phyloP scores from a whole-genome alignment of 1,284 basidiomycete genomes.

The Peniophora sp. region DNA sequence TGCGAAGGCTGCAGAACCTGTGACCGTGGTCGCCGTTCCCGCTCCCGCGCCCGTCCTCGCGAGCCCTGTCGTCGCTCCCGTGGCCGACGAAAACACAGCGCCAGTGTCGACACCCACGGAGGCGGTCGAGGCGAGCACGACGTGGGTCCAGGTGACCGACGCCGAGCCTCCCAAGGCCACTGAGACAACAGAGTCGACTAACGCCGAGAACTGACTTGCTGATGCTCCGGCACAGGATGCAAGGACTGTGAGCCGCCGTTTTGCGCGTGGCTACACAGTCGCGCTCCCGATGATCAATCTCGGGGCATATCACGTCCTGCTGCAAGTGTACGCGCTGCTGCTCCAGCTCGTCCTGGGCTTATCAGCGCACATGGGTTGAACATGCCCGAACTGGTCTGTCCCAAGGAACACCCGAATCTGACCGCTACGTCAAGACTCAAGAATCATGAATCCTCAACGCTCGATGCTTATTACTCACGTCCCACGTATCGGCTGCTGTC shows the following conservation, averaged over 20 bases:
- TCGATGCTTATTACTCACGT: no score
- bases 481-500: no score
- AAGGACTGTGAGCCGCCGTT: constrained; percentile 21
- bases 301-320: constrained; percentile 39
- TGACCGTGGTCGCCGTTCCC: constrained; percentile 9
- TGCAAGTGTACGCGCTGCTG: constrained; percentile 43
- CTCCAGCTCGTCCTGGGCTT: not conserved
- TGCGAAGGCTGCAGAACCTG: constrained; percentile 36
- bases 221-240: constrained; percentile 17
- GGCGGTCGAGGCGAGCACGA: constrained; percentile 16
- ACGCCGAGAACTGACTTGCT: constrained; percentile 9
- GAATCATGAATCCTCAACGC: no score
- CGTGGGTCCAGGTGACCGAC: constrained; percentile 22
- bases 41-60: constrained; percentile 1
- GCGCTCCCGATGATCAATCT: constrained; percentile 26
- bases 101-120: constrained; percentile 12
- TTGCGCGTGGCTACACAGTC: constrained; percentile 29
- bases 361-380: no score
- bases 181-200: constrained; percentile 15
- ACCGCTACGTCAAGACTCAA: no score
- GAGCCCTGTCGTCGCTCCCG: not conserved
- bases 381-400: no score
- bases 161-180: not conserved
- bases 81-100: constrained; percentile 15
- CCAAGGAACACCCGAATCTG: no score